Evolutionary conservation across 1,284 basidiomycete species (phyloP), one percentile per base, ranked within the genome.

Genomic region (Meira nashicola): DNA sequence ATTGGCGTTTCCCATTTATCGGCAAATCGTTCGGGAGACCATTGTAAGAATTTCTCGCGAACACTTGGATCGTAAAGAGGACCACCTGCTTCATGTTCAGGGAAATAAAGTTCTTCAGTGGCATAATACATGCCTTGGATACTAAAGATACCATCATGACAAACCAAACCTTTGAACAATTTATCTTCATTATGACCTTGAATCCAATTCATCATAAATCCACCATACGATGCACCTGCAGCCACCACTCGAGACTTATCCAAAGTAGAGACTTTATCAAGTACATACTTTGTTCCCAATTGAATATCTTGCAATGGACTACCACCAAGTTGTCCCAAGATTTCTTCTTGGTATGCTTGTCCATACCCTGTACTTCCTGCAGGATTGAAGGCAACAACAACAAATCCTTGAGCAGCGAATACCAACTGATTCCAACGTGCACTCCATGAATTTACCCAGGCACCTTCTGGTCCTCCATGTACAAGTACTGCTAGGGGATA

Each of bases 61-160:
- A 33, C 28, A 6, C 8, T 40, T 39, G 14, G 11, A 14, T 63
- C 53, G 60, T 66, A 71, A 0, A 71, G 64, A 6, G 60, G 21
- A 11, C 71, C 72, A 17, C 66, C 64, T 15, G 62, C 62, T 44
- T 74, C 72, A 33, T 58, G 54, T 44, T 71, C 65, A 52, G 72
- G 59, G 56, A 74, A 74, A 58, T 70, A 74, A 48, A 71, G 62
- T 57, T 74, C 72, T 40, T 74, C 72, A 39, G 71, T 70, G 10
- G 62, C 40, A 50, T 64, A 71, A n/a, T 21, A 62, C 39, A 48
- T 60, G 2, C 23, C n/a, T 11, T 44, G 28, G 0, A 65, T 64
- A 49, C 57, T 56, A 23, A 74, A 73, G 21, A 72, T 60, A 39
- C 72, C 72, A 43, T 73, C 71, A 50, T 73, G 71, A 38, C 59